A percentile compares a stretch with the other conserved stretches of the same genome.
Conservation (phyloP, 257 asterid genomes). For the Salvia splendens region DNA sequence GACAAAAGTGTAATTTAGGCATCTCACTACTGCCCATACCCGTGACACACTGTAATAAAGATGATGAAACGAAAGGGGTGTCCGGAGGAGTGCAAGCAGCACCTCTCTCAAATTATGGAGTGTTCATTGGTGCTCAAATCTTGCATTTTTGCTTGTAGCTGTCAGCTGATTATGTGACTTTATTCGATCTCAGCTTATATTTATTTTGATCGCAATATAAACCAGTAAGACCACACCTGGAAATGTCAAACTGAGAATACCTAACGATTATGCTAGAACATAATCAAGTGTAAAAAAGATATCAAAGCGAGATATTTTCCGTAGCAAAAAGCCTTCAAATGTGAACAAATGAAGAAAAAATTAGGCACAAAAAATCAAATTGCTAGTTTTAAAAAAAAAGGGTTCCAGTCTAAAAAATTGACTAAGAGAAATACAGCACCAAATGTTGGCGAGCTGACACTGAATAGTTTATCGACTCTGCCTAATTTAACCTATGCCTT, state of each 20-base stretch:
- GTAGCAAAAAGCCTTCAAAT: background rate
- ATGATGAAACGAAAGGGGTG: background rate
- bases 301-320: background rate
- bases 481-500: slow-evolving; percentile 32
- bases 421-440: slow-evolving; percentile 28
- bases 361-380: background rate
- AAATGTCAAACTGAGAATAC: too few species aligned
- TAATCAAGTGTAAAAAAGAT: background rate
- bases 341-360: background rate
- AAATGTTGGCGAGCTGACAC: slow-evolving; percentile 23
- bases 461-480: slow-evolving; percentile 27
- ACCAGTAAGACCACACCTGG: too few species aligned
- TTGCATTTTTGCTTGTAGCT: too few species aligned
- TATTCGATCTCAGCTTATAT: too few species aligned
- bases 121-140: too few species aligned
- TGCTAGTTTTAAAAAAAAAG: slow-evolving; percentile 21
- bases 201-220: too few species aligned
- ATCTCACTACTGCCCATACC: too few species aligned
- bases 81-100: slow-evolving; percentile 41
- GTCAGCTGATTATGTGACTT: too few species aligned
- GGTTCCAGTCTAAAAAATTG: slow-evolving; percentile 8
- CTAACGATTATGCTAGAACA: too few species aligned
- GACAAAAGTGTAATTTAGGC: too few species aligned
- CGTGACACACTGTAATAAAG: too few species aligned
- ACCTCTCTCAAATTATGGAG: slow-evolving; percentile 42